Evolutionary conservation across 2,329 filamentous ascomycete species (phyloP).

Genomic region (Cladosporium sp.): DNA sequence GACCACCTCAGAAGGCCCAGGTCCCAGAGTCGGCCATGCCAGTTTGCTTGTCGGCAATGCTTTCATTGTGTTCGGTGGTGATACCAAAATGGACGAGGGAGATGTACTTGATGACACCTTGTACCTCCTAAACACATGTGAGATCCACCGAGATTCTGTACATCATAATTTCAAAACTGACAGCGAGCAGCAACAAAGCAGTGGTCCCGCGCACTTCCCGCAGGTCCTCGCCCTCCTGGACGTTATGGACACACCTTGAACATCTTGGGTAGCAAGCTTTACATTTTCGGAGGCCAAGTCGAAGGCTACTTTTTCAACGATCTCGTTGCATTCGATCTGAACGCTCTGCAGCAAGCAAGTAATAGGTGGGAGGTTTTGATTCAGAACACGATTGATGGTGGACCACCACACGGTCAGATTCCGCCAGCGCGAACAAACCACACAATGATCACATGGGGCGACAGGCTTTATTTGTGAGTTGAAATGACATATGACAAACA

Average conservation of each 20-base stretch:
- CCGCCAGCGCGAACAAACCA: constrained; percentile 94
- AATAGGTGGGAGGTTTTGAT: constrained; percentile 96
- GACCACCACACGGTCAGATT: constrained; percentile 62
- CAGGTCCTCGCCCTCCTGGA: constrained; percentile 80
- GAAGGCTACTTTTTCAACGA: constrained; percentile 99
- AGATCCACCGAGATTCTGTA: constrained; percentile 44
- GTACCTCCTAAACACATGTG: constrained; percentile 96
- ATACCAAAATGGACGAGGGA: constrained; percentile 93
- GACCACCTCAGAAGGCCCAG: constrained; percentile 90
- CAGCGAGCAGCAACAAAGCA: constrained; percentile 77
- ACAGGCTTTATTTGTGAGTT: constrained; percentile 74
- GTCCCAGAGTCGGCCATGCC: constrained; percentile 89
- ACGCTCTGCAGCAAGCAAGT: constrained; percentile 84
- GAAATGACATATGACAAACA: constrained; percentile 55
- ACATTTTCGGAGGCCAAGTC: constrained; percentile 95
- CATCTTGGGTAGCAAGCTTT: constrained; percentile 94
- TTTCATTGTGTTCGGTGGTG: constrained; percentile 97
- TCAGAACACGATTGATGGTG: constrained; percentile 66
- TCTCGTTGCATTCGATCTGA: constrained; percentile 89
- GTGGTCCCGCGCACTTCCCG: constrained; percentile 92
- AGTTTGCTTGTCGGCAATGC: constrained; percentile 95
- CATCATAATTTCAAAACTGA: constrained; percentile 29
- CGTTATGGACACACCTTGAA: constrained; percentile 96
- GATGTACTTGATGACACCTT: constrained; percentile 92
- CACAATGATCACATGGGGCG: constrained; percentile 85